Conservation (phyloP, 2,329 filamentous ascomycete species). For the Cercospora berteroae region DNA sequence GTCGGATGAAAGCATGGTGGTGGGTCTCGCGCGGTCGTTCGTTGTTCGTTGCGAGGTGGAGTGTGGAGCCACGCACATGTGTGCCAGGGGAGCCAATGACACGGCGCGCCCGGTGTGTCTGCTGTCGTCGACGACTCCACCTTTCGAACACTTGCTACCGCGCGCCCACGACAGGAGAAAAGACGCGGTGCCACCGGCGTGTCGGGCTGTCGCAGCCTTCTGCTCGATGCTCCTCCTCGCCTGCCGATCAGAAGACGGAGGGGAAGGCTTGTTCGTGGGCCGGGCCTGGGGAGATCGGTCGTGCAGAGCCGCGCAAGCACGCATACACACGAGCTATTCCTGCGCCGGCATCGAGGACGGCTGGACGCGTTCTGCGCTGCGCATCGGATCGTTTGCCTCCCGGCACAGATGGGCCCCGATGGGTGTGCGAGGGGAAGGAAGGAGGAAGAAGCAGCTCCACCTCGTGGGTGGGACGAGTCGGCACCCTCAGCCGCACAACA, state of each 20-base stretch:
- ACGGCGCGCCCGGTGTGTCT: neutral
- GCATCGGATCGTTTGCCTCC: neutral
- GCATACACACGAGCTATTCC: neutral
- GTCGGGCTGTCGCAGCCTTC: neutral
- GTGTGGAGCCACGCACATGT: neutral
- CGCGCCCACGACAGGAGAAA: neutral
- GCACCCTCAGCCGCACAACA: neutral
- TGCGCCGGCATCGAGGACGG: neutral
- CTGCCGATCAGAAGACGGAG: neutral
- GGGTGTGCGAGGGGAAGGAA: neutral
- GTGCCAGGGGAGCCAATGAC: neutral
- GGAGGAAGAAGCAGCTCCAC: neutral
- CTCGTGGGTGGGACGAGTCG: neutral
- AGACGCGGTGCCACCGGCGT: neutral
- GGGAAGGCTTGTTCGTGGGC: neutral
- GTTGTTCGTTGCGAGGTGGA: neutral
- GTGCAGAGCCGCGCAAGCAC: neutral
- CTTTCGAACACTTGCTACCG: neutral
- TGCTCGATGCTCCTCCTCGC: neutral
- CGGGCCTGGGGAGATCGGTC: neutral
- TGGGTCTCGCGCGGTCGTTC: neutral
- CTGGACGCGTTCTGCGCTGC: neutral
- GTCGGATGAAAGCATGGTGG: neutral
- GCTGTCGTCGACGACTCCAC: neutral
- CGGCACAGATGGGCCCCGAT: neutral